Percentiles rank a stretch among this genome's conserved stretches.
Evolutionary conservation across 495 filamentous ascomycete genomes (phyloP).

Genomic region (Trypethelium eluteriae): DNA sequence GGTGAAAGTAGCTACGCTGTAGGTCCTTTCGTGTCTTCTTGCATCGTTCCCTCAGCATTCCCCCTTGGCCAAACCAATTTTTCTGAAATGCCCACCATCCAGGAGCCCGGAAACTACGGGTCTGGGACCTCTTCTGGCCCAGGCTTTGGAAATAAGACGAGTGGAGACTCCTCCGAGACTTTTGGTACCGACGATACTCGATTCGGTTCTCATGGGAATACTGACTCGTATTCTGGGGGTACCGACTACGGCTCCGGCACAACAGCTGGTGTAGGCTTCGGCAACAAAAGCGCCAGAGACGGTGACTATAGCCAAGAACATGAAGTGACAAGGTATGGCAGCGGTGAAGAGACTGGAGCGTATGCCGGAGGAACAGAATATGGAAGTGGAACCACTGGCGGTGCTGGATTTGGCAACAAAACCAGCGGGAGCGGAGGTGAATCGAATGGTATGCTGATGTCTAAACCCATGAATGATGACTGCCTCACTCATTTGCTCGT

Average conservation of each 20-base stretch:
- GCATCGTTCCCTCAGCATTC: no score
- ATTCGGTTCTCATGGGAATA: background rate
- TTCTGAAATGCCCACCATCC: no score
- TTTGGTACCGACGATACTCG: background rate
- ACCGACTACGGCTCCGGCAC: background rate
- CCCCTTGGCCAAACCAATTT: no score
- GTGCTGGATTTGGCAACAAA: constrained; percentile 16
- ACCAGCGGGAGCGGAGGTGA: background rate
- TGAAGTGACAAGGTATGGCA: constrained; percentile 1
- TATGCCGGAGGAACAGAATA: constrained; percentile 15
- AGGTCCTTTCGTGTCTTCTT: no score
- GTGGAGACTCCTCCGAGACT: background rate
- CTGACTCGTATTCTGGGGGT: background rate
- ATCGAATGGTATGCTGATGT: background rate
- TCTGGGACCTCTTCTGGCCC: constrained; percentile 6
- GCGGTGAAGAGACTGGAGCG: background rate
- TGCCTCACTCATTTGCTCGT: background rate
- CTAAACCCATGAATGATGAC: no score
- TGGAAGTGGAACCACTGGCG: constrained; percentile 19
- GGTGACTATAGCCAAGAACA: constrained; percentile 1
- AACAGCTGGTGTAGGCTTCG: constrained; percentile 1
- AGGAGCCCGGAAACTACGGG: background rate
- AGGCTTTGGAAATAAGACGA: background rate
- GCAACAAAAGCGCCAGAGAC: background rate
- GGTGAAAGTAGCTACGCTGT: no score